These are phyloP conservation scores for Gardenia jasminoides DNA, from an alignment of 257 asterid genomes.

Conservation along the genomic window DNA sequence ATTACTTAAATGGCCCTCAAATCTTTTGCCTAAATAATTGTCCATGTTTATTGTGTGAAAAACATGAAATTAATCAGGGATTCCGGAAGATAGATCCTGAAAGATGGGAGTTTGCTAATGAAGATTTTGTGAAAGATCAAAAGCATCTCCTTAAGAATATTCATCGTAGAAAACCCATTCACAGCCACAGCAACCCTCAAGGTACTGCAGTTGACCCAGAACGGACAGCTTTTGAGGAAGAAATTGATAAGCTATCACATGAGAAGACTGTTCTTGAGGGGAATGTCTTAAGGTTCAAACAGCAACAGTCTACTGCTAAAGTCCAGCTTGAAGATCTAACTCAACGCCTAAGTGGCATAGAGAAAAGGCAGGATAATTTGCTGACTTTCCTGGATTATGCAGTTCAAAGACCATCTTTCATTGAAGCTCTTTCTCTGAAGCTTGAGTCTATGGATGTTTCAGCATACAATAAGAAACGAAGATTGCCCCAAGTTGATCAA, in stretches of 20 bases:
- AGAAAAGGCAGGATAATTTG: constrained; percentile 69
- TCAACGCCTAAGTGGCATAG: constrained; percentile 52
- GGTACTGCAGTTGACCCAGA: constrained; percentile 66
- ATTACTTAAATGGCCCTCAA: neutral
- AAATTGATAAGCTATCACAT: constrained; percentile 75
- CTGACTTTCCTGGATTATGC: constrained; percentile 57
- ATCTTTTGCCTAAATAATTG: neutral
- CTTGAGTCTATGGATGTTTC: constrained; percentile 82
- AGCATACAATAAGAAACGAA: constrained; percentile 73
- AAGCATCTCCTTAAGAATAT: constrained; percentile 87
- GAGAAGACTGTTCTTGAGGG: constrained; percentile 67
- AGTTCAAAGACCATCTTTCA: constrained; percentile 62
- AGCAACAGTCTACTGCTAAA: constrained; percentile 61
- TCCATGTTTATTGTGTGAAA: neutral
- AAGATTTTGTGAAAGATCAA: constrained; percentile 81
- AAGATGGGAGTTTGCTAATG: constrained; percentile 93
- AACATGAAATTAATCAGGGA: constrained; percentile 45
- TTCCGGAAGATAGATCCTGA: constrained; percentile 94
- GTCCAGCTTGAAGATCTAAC: constrained; percentile 58
- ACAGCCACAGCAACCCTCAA: constrained; percentile 93
- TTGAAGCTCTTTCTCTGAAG: constrained; percentile 62
- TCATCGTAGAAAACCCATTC: constrained; percentile 91
- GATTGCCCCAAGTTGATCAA: constrained; percentile 63
- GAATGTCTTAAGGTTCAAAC: constrained; percentile 46
- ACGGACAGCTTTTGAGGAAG: constrained; percentile 81